Evolutionary conservation across 1,284 basidiomycete genomes (phyloP).

Genomic region (Apiotrichum brassicae): DNA sequence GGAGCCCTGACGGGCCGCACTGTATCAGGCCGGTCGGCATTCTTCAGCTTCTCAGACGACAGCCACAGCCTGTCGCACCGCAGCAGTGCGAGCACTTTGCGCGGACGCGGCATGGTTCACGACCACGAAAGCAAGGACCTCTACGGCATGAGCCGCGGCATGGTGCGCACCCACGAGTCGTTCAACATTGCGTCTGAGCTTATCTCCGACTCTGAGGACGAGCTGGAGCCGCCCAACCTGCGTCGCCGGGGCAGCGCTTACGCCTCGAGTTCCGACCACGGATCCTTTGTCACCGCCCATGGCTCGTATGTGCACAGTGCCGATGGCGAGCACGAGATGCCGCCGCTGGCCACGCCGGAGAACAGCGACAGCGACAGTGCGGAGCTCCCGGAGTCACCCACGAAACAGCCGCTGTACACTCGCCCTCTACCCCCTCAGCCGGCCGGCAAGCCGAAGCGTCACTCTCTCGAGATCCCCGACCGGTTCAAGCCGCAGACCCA

Average conservation of each 20-base stretch:
- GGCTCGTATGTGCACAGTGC: too few species aligned
- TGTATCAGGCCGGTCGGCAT: slow-evolving; percentile 5
- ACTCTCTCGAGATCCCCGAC: slow-evolving; percentile 7
- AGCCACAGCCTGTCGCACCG: not conserved
- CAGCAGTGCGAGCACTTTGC: not conserved
- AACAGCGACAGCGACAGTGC: not conserved
- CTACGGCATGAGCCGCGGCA: not conserved
- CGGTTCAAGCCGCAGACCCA: slow-evolving; percentile 9
- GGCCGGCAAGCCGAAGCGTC: not conserved
- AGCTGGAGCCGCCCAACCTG: not conserved
- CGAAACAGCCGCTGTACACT: slow-evolving; percentile 5
- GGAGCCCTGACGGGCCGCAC: slow-evolving; percentile 9
- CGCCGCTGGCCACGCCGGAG: slow-evolving; percentile 4
- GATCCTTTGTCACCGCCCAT: not conserved
- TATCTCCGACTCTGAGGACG: not conserved
- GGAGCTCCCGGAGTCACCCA: slow-evolving; percentile 7
- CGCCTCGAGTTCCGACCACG: not conserved
- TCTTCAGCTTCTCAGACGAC: slow-evolving; percentile 3
- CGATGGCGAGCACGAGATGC: not conserved
- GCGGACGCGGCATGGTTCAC: not conserved
- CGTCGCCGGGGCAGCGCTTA: not conserved
- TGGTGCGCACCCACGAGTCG: slow-evolving; percentile 1
- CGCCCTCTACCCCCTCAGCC: slow-evolving; percentile 5
- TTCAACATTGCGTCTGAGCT: slow-evolving; percentile 1
- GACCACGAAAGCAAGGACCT: not conserved